Conservation (phyloP, 2,329 filamentous ascomycete genomes). For the Catunica adiposa region DNA sequence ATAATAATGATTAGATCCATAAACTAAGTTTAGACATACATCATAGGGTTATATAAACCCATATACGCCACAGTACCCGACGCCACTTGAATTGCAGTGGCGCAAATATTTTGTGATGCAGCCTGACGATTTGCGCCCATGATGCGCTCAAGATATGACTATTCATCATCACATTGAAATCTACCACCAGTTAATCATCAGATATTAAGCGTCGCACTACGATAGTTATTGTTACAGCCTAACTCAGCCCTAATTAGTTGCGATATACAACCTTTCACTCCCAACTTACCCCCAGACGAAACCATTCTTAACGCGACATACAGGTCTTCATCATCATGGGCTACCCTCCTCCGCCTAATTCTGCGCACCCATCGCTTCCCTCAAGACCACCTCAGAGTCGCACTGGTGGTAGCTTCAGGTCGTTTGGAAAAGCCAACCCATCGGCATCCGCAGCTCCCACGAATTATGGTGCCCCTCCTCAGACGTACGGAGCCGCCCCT, state of each 20-base stretch:
- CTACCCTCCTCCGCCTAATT: conserved; percentile 62
- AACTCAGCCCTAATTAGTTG: too few relatives aligned
- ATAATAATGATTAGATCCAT: too few relatives aligned
- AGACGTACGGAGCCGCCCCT: conserved; percentile 22
- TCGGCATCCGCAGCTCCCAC: conserved; percentile 21
- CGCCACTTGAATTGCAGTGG: background rate
- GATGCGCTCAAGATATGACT: background rate
- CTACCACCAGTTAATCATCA: too few relatives aligned
- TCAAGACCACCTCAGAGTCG: conserved; percentile 55
- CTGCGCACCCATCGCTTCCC: conserved; percentile 48
- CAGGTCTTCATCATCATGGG: conserved; percentile 45
- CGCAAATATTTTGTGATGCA: background rate
- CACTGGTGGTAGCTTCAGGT: conserved; percentile 27
- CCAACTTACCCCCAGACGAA: background rate
- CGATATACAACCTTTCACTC: too few relatives aligned
- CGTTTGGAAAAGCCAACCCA: conserved; percentile 27
- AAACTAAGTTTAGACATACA: too few relatives aligned
- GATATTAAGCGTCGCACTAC: too few relatives aligned
- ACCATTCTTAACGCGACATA: background rate
- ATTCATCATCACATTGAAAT: background rate
- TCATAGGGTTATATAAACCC: background rate
- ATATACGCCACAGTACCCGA: background rate
- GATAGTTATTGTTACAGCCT: too few relatives aligned
- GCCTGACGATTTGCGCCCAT: background rate
- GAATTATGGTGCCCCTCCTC: conserved; percentile 22